Conservation (phyloP, 2,329 filamentous ascomycete genomes). For the Fusarium gaditjirri region DNA sequence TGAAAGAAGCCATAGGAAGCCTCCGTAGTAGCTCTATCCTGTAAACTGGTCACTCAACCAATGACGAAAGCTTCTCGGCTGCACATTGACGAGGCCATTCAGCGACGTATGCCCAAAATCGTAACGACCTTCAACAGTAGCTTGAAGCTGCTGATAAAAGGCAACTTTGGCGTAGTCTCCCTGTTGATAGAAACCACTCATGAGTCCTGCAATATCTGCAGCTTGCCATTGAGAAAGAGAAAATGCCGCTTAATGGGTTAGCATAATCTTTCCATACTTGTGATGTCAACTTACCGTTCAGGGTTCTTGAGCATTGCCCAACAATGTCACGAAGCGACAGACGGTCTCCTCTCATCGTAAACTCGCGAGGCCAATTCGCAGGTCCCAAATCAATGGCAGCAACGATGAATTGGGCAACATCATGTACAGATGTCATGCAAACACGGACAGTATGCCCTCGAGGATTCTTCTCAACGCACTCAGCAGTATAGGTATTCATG, state of each 20-base stretch:
- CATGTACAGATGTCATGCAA: conserved; percentile 75
- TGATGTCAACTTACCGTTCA: conserved; percentile 54
- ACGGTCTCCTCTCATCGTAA: conserved; percentile 75
- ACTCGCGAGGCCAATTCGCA: conserved; percentile 73
- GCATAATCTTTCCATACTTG: not conserved
- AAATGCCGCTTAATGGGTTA: conserved; percentile 53
- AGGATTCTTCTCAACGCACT: conserved; percentile 67
- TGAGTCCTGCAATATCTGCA: conserved; percentile 53
- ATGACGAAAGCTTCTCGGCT: conserved; percentile 61
- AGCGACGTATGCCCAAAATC: conserved; percentile 70
- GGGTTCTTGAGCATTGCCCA: conserved; percentile 57
- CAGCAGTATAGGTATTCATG: conserved; percentile 65
- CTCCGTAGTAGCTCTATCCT: not conserved
- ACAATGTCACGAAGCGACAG: conserved; percentile 70
- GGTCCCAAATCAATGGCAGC: conserved; percentile 72
- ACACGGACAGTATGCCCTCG: conserved; percentile 64
- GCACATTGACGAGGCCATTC: conserved; percentile 61
- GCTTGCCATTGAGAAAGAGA: conserved; percentile 52
- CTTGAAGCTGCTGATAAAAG: conserved; percentile 70
- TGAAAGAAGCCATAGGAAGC: not conserved
- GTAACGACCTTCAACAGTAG: conserved; percentile 75
- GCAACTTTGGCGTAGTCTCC: conserved; percentile 61
- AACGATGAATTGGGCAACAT: conserved; percentile 77
- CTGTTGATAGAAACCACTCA: conserved; percentile 56
- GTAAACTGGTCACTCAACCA: conserved; percentile 57